Percentiles rank a stretch among this genome's conserved stretches.
phyloP scores from a whole-genome alignment of 257 asterid genomes.

The Fraxinus americana region DNA sequence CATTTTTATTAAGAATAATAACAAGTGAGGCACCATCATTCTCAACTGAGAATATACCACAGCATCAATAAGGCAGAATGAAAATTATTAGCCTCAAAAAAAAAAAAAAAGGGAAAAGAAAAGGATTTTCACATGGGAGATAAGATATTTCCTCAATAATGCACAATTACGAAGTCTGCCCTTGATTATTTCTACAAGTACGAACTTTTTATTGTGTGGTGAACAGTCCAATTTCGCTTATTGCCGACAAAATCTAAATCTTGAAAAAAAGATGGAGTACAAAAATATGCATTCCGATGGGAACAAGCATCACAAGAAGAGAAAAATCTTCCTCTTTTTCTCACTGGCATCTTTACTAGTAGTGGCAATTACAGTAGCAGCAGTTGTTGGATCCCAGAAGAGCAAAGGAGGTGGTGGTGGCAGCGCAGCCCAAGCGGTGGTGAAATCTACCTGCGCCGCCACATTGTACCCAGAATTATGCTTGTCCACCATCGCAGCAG shows the following conservation, averaged over 20 bases:
- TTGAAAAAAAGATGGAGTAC: not conserved
- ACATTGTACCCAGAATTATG: constrained; percentile 71
- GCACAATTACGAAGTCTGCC: not conserved
- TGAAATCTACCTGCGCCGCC: constrained; percentile 62
- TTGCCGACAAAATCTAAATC: not conserved
- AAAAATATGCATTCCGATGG: not conserved
- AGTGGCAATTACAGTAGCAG: not conserved
- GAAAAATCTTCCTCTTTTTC: not conserved
- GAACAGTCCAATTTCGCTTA: not conserved
- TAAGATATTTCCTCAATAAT: too few species aligned
- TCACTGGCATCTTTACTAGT: not conserved
- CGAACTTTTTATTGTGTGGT: not conserved
- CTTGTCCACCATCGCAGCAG: constrained; percentile 44
- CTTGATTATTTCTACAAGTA: not conserved
- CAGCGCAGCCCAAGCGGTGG: constrained; percentile 36
- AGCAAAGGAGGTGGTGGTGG: not conserved
- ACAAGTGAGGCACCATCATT: too few species aligned
- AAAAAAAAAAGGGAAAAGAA: too few species aligned
- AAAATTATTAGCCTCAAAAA: too few species aligned
- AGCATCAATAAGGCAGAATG: too few species aligned
- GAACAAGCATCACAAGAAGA: not conserved
- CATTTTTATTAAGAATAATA: too few species aligned
- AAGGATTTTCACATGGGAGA: too few species aligned
- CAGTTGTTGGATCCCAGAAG: constrained; percentile 1
- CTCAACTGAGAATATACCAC: too few species aligned